phyloP scores from a whole-genome alignment of 2,329 filamentous ascomycete genomes.

The Pseudogymnoascus sp. region DNA sequence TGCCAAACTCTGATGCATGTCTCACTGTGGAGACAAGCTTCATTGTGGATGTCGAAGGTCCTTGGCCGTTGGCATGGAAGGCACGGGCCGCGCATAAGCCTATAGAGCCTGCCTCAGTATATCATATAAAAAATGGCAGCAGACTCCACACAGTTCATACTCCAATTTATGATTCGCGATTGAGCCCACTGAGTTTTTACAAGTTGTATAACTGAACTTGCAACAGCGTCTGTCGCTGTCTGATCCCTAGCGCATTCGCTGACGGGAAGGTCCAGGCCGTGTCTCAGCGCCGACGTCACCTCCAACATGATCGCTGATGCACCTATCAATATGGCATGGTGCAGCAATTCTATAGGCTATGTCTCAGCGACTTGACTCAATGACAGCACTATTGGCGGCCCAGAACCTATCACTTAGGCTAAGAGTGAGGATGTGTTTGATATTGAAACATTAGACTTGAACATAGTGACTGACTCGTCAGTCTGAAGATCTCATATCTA shows the following conservation, averaged over 20 bases:
- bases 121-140: not conserved
- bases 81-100: not conserved
- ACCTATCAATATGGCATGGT: not conserved
- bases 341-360: not conserved
- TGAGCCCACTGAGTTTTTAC: not conserved
- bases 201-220: not conserved
- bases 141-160: not conserved
- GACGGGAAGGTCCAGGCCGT: not conserved
- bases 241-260: not conserved
- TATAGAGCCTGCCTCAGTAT: not conserved
- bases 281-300: not conserved
- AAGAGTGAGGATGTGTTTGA: not conserved
- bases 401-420: not conserved
- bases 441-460: not conserved
- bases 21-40: not conserved
- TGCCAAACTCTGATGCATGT: not conserved
- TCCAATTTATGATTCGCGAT: not conserved
- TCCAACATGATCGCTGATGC: not conserved
- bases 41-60: not conserved
- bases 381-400: not conserved
- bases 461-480: not conserved
- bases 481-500: not conserved
- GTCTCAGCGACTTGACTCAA: not conserved
- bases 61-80: not conserved
- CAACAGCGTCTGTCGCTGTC: not conserved